Evolutionary conservation across 2,329 filamentous ascomycete species (phyloP), one percentile per base, ranked within the genome.

Genomic region (Phaeomoniella chlamydospora): DNA sequence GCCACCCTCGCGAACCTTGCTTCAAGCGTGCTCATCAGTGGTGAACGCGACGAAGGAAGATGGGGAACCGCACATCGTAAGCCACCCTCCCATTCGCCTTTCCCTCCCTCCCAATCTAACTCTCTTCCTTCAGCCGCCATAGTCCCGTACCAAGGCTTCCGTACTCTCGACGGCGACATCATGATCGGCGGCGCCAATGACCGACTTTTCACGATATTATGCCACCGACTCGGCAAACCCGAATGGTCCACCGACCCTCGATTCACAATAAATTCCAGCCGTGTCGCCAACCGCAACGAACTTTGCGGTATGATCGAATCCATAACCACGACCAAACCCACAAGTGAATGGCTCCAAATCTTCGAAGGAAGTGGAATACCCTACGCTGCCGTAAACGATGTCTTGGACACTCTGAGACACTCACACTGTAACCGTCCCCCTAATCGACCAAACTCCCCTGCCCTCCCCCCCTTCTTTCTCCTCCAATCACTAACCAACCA

Each of bases 31-130:
- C 64, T 98, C 30, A 80, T 96, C 43, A 92, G 82, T 47, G 87
- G 87, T 2, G 62, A 94, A 57, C 80, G 79, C 45, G 90, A 98
- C 53, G 73, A 77, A 0, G 90, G 90, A 0, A 71, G 90, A 43
- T 96, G 90, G 88, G 90, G 90, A 4, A 98, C 90, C 3, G 88
- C 88, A 31, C 90, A 98, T 65, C 90, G 82, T 84, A 64, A 50
- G 64, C 55, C 18, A 16, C 18, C 16, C 22, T 26, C 22, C 22
- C 22, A 5, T 29, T 13, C 15, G 18, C 15, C n/a, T 31, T 33
- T 29, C 40, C 49, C 38, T 45, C 39, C 60, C 22, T n/a, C 22
- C 22, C 48, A 54, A 75, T 54, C 15, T 88, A 96, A 55, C 93
- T 96, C 58, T 86, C 80, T 3, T 80, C 82, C 0, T 62, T 42